Evolutionary conservation across 345 rosid genomes (phyloP), one percentile per base, ranked within the genome.

Genomic region (Citrus reticulata): DNA sequence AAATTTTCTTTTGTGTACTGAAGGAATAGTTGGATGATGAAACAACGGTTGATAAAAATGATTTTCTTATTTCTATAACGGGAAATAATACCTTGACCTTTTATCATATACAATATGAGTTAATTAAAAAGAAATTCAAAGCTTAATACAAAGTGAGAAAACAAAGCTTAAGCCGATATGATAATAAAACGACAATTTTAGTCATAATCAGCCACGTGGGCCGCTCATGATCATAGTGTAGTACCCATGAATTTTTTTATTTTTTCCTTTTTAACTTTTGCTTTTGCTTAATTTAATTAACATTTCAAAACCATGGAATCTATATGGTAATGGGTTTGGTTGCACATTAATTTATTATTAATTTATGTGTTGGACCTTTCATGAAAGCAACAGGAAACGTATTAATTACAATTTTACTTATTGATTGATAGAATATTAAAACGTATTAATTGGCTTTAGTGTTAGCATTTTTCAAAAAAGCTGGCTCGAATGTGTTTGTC

Each of bases 261-360:
- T 25, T 34, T 35, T 7, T 11, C 22, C 30, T 71, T 74, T 24
- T 40, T 51, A 46, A 46, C 51, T 46, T 46, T 46, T 42, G 49
- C 49, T 37, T 4, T 63, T 25, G 58, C 81, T 83, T 80, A 75
- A 75, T 73, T 73, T 9, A 83, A 80, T 80, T 76, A 80, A 75
- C 6, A 35, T 72, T 49, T 54, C 40, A 76, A 68, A 59, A 62
- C 3, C n/a, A 51, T 39, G 78, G 85, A 83, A 83, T 81, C 80
- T 81, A 77, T 77, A 73, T 55, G 63, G n/a, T 71, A 63, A 79
- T 73, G 81, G 84, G 76, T 57, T 75, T 79, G 74, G 75, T 82
- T 70, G 74, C 20, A 30, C 70, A 54, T 11, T 69, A 27, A 51
- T 32, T 58, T n/a, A 3, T 60, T 6, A 32, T 35, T 39, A 29